Base-by-base conservation (phyloP, 176 grass and related monocot genomes). In the Raddia distichophylla region DNA sequence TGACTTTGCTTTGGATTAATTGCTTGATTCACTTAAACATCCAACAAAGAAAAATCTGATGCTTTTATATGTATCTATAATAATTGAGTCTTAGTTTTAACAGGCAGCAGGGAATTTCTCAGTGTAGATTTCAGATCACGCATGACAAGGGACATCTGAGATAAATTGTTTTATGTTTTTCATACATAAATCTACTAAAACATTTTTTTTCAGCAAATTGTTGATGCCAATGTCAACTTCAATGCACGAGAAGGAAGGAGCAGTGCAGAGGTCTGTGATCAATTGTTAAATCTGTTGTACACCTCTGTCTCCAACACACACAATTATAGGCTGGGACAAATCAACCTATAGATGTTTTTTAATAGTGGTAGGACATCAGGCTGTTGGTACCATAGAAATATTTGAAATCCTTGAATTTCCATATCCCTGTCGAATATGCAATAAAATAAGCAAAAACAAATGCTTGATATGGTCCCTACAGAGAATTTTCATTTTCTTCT, bases 191-290 rank as follows among this genome's bases (percentile, higher is more conserved):
- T 10, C 4, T 20, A 60, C 16, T 67, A 47, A 62, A 69, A 2
- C 0, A 19, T 8, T 67, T 84, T 66, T 55, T 87, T 93, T 79
- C 86, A 98, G 95, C 78, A 82, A 84, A 85, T 85, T 84, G 88
- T 98, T 89, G 90, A 95, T 20, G 95, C 84, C 79, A 93, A 95
- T 90, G 87, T 98, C 62, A 88, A 87, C 73, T 93, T 91, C 83
- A 95, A 98, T 77, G 92, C 92, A 91, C 69, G 84, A 70, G 92
- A 98, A 91, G 92, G 92, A 79, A 98, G 86, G 76, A 95, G 95
- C 81, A 86, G 79, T 57, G 88, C 88, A 3, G 92, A 98, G 92
- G 95, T 98, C 82, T 74, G 78, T 77, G 37, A 84, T 47, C 47
- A 64, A 75, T 45, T 80, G 16, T 32, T 73, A 10, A 64, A 13